phyloP scores from a whole-genome alignment of 2,329 filamentous ascomycete genomes.

The Didymella lethalis region DNA sequence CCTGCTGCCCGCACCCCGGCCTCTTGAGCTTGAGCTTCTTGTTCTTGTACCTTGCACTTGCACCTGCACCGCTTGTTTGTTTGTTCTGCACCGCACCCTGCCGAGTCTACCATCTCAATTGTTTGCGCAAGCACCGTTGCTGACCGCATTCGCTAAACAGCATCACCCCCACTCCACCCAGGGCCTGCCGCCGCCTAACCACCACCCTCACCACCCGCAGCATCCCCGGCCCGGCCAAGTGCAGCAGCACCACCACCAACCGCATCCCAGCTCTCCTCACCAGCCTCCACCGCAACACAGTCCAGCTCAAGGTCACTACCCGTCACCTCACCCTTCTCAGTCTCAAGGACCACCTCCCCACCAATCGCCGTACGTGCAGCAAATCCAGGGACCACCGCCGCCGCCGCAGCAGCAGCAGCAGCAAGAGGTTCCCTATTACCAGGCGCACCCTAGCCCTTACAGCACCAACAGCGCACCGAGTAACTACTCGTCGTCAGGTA shows the following conservation, averaged over 20 bases:
- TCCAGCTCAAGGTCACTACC: constrained; percentile 66
- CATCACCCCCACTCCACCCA: constrained; percentile 79
- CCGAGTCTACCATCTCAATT: constrained; percentile 16
- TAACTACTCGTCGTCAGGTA: constrained; percentile 79
- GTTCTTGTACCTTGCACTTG: constrained; percentile 26
- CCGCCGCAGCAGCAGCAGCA: constrained; percentile 70
- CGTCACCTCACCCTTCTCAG: constrained; percentile 71
- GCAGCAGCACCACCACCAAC: constrained; percentile 58
- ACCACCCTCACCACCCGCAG: constrained; percentile 57
- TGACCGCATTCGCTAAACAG: constrained; percentile 58
- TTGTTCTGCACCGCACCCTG: constrained; percentile 25
- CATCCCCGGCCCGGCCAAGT: constrained; percentile 70
- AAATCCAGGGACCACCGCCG: constrained; percentile 67
- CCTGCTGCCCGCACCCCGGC: constrained; percentile 35
- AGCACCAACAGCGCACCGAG: constrained; percentile 81
- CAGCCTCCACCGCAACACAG: constrained; percentile 67
- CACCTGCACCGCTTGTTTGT: constrained; percentile 23
- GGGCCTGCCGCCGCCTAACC: constrained; percentile 70
- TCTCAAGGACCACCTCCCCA: constrained; percentile 61
- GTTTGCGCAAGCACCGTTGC: constrained; percentile 33
- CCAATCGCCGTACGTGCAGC: constrained; percentile 69
- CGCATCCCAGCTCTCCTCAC: constrained; percentile 69
- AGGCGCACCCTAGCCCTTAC: constrained; percentile 82
- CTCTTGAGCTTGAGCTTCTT: constrained; percentile 17
- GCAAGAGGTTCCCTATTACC: constrained; percentile 76